These are phyloP conservation scores for Pythium scleroteichum DNA, from an alignment of 352 stramenopile species.

Conservation along the genomic window DNA sequence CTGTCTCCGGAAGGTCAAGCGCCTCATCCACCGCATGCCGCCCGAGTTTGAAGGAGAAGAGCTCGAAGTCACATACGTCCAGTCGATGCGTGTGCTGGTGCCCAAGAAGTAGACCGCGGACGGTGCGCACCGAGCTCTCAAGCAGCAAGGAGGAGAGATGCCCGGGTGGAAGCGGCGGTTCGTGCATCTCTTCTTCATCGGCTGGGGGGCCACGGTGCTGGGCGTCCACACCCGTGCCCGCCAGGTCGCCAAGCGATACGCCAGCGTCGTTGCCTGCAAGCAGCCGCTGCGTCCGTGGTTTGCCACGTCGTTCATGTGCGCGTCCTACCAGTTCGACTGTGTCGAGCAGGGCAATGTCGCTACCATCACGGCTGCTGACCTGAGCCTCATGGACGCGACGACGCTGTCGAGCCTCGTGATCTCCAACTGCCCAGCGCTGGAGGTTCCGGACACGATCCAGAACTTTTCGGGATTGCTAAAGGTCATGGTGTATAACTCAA, in stretches of 20 bases:
- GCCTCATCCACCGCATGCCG: conserved; percentile 19
- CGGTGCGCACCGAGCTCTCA: not conserved
- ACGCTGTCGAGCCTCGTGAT: conserved; percentile 36
- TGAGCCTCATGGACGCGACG: conserved; percentile 24
- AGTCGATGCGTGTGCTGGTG: conserved; percentile 20
- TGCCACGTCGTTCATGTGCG: conserved; percentile 32
- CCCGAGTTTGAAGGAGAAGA: conserved; percentile 13
- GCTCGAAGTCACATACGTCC: conserved; percentile 24
- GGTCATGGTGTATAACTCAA: conserved; percentile 43
- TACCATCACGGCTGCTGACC: conserved; percentile 25
- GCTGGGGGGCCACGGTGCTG: conserved; percentile 34
- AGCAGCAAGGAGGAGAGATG: conserved; percentile 13
- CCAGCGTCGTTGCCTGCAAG: conserved; percentile 32
- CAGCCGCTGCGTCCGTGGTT: conserved; percentile 38
- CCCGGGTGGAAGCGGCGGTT: conserved; percentile 28
- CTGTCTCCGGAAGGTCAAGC: conserved; percentile 24
- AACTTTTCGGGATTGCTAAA: conserved; percentile 36
- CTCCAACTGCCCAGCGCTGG: conserved; percentile 34
- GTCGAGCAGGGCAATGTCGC: conserved; percentile 27
- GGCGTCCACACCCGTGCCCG: conserved; percentile 34
- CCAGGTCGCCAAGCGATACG: conserved; percentile 26
- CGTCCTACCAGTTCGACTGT: conserved; percentile 41
- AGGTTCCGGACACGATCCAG: conserved; percentile 29
- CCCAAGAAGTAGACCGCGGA: conserved; percentile 15
- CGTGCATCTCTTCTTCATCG: conserved; percentile 38